phyloP scores from a whole-genome alignment of 1,284 basidiomycete species.

The Tremellales sp. region DNA sequence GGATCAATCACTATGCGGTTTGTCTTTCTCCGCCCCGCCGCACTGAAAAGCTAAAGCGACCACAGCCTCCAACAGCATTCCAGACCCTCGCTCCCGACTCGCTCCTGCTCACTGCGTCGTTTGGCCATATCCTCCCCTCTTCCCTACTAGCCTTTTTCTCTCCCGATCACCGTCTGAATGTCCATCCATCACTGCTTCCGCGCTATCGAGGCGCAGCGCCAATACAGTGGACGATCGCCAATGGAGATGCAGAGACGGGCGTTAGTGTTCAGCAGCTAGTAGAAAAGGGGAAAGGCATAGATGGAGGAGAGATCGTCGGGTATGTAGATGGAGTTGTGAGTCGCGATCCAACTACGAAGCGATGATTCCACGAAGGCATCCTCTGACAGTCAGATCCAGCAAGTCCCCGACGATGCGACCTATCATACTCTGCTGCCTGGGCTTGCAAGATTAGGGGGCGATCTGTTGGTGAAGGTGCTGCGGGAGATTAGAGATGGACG shows the following conservation, averaged over 20 bases:
- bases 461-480: slow-evolving; percentile 66
- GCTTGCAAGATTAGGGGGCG: slow-evolving; percentile 64
- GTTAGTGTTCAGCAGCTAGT: slow-evolving; percentile 59
- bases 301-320: slow-evolving; percentile 49
- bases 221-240: slow-evolving; percentile 77
- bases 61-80: slow-evolving; percentile 45
- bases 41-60: background rate
- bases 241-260: slow-evolving; percentile 60
- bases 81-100: slow-evolving; percentile 50
- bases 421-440: slow-evolving; percentile 60
- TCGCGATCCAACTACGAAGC: background rate
- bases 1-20: slow-evolving; percentile 8
- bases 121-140: slow-evolving; percentile 78
- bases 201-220: slow-evolving; percentile 87
- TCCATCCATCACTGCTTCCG: slow-evolving; percentile 88
- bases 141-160: slow-evolving; percentile 64
- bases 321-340: slow-evolving; percentile 38
- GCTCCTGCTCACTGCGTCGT: slow-evolving; percentile 83
- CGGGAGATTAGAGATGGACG: slow-evolving; percentile 58
- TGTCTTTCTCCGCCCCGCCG: slow-evolving; percentile 1
- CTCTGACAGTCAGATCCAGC: background rate
- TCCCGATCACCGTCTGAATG: slow-evolving; percentile 67
- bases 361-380: background rate
- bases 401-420: slow-evolving; percentile 49
- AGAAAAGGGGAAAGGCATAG: slow-evolving; percentile 39